Conservation (phyloP, 2,329 filamentous ascomycete species). For the Cladosporium austrohemisphaericum region DNA sequence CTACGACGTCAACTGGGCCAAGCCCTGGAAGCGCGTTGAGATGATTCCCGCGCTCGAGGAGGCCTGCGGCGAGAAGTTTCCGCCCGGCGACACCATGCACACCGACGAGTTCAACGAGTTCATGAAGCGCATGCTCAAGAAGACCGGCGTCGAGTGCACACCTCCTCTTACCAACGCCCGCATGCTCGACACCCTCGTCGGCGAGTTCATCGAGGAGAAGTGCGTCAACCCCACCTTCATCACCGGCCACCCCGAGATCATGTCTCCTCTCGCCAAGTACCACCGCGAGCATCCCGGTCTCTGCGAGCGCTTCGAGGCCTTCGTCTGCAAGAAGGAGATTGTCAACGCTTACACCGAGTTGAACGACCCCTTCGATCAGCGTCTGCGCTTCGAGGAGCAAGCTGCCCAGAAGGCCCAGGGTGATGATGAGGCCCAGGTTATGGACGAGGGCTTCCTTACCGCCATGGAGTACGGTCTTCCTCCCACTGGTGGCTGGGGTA, state of each 20-base stretch:
- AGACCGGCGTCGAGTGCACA: slow-evolving; percentile 84
- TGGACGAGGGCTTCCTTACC: slow-evolving; percentile 93
- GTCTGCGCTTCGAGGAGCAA: slow-evolving; percentile 89
- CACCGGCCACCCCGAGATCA: slow-evolving; percentile 72
- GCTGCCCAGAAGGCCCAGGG: slow-evolving; percentile 92
- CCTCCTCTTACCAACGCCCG: slow-evolving; percentile 89
- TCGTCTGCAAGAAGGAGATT: slow-evolving; percentile 96
- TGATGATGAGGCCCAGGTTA: slow-evolving; percentile 92
- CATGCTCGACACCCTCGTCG: slow-evolving; percentile 88
- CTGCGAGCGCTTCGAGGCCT: slow-evolving; percentile 95
- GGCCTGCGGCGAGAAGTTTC: slow-evolving; percentile 89
- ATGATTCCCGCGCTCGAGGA: slow-evolving; percentile 95
- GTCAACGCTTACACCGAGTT: slow-evolving; percentile 97
- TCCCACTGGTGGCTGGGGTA: slow-evolving; percentile 88
- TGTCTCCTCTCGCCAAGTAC: slow-evolving; percentile 96
- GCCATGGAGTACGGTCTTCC: slow-evolving; percentile 87
- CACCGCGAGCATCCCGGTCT: slow-evolving; percentile 77
- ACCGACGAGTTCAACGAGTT: slow-evolving; percentile 86
- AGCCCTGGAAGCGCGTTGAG: slow-evolving; percentile 86
- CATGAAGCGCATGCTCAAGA: slow-evolving; percentile 77
- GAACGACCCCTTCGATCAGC: slow-evolving; percentile 94
- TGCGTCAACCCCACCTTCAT: slow-evolving; percentile 94
- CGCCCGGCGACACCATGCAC: slow-evolving; percentile 81
- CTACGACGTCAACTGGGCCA: slow-evolving; percentile 93
- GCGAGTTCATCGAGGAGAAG: slow-evolving; percentile 91